phyloP scores from a whole-genome alignment of 257 asterid genomes.

The Capsicum rhomboideum region DNA sequence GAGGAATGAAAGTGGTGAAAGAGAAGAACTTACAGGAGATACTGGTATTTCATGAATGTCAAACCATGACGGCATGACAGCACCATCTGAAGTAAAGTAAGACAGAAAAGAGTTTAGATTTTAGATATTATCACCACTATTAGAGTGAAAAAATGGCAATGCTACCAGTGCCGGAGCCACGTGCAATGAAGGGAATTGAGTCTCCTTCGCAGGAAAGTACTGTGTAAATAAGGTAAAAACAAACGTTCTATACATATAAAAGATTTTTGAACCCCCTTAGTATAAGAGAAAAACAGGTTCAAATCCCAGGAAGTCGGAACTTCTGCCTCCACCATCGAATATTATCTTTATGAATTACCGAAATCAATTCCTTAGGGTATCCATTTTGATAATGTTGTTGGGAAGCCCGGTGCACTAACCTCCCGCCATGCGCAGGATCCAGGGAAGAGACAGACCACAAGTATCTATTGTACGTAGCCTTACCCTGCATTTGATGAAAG shows the following conservation, averaged over 20 bases:
- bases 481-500: too few species aligned
- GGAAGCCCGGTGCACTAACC: too few species aligned
- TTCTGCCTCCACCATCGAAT: background rate
- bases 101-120: background rate
- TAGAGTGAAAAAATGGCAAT: background rate
- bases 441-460: too few species aligned
- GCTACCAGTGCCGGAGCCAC: background rate
- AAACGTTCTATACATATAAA: background rate
- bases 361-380: background rate
- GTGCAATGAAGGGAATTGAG: background rate
- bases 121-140: background rate
- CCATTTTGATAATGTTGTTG: background rate
- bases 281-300: background rate
- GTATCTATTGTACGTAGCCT: too few species aligned
- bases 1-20: background rate
- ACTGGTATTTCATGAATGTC: slow-evolving; percentile 91
- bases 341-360: background rate
- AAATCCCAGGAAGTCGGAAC: background rate
- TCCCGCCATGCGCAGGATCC: too few species aligned
- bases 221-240: background rate
- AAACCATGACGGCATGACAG: slow-evolving; percentile 98
- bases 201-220: background rate
- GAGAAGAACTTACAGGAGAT: slow-evolving; percentile 59
- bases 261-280: too few species aligned
- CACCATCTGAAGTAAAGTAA: slow-evolving; percentile 54